A percentile compares a stretch with the other conserved stretches of the same genome.
These are phyloP conservation scores for Plasmodium falciparum DNA, from an alignment of 169 alveolate genomes.

Conservation along the genomic window DNA sequence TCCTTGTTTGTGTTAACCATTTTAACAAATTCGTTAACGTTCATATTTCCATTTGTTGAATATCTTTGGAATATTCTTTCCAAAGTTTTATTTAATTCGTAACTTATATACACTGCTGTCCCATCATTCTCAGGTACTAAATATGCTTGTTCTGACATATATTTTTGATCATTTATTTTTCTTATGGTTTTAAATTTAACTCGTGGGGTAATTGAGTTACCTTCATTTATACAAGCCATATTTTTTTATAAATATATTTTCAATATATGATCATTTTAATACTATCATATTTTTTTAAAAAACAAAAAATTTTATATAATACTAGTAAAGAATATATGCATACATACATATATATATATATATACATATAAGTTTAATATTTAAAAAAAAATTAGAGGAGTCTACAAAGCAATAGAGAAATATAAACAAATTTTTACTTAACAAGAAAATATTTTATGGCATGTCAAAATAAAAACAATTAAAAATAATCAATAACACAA, in stretches of 20 bases:
- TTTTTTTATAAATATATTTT: slow-evolving; percentile 4
- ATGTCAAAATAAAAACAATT: no score
- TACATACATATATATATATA: no score
- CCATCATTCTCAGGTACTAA: slow-evolving; percentile 70
- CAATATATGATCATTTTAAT: not conserved
- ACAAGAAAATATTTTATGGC: no score
- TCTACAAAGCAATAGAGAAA: no score
- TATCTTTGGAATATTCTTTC: slow-evolving; percentile 45
- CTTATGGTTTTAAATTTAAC: slow-evolving; percentile 53
- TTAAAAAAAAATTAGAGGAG: no score
- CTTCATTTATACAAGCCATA: slow-evolving; percentile 66
- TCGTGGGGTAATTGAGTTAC: slow-evolving; percentile 31
- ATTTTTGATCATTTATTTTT: slow-evolving; percentile 38
- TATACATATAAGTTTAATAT: no score
- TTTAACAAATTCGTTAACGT: slow-evolving; percentile 46
- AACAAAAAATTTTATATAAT: no score
- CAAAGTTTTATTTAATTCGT: slow-evolving; percentile 56
- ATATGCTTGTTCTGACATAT: slow-evolving; percentile 63
- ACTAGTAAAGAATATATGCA: no score
- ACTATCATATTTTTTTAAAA: not conserved
- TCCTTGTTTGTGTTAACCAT: slow-evolving; percentile 15
- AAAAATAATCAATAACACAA: no score
- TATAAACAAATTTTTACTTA: no score
- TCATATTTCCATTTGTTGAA: slow-evolving; percentile 64
- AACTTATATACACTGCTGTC: slow-evolving; percentile 55